These are phyloP conservation scores for Yamadazyma conglobata DNA, from an alignment of 1,139 yeast genomes.

Conservation along the genomic window DNA sequence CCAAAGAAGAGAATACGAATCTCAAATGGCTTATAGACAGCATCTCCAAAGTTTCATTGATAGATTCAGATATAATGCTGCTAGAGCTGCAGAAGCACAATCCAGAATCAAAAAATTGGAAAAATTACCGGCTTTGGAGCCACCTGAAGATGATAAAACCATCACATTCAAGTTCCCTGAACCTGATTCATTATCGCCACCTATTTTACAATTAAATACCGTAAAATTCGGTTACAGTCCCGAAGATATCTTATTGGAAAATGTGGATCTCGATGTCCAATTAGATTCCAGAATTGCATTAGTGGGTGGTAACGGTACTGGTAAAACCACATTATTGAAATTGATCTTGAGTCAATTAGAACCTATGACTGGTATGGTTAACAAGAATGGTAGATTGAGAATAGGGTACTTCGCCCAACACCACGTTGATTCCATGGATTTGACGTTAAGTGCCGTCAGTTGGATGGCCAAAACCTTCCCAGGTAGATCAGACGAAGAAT, in stretches of 20 bases:
- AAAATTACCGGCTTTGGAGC: conserved; percentile 85
- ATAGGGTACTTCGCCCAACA: conserved; percentile 99
- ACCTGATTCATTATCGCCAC: conserved; percentile 90
- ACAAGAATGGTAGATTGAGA: conserved; percentile 80
- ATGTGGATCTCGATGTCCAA: conserved; percentile 88
- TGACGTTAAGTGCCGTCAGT: conserved; percentile 79
- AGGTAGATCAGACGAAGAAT: conserved; percentile 94
- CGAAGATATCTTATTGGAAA: conserved; percentile 54
- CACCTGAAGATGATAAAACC: conserved; percentile 89
- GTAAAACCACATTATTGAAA: conserved; percentile 92
- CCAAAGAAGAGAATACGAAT: conserved; percentile 91
- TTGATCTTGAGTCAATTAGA: conserved; percentile 71
- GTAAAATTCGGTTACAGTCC: conserved; percentile 84
- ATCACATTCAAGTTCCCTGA: conserved; percentile 92
- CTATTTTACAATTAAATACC: conserved; percentile 82
- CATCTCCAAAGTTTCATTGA: conserved; percentile 94
- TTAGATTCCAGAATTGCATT: conserved; percentile 93
- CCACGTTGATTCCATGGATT: conserved; percentile 97
- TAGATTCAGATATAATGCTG: conserved; percentile 95
- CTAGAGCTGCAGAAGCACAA: conserved; percentile 95
- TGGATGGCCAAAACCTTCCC: conserved; percentile 93
- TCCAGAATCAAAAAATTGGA: conserved; percentile 95
- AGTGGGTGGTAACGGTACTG: conserved; percentile 99
- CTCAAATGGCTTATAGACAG: conserved; percentile 92
- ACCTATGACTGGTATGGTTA: conserved; percentile 73